phyloP scores from a whole-genome alignment of 257 asterid species.

The Misopates orontium region DNA sequence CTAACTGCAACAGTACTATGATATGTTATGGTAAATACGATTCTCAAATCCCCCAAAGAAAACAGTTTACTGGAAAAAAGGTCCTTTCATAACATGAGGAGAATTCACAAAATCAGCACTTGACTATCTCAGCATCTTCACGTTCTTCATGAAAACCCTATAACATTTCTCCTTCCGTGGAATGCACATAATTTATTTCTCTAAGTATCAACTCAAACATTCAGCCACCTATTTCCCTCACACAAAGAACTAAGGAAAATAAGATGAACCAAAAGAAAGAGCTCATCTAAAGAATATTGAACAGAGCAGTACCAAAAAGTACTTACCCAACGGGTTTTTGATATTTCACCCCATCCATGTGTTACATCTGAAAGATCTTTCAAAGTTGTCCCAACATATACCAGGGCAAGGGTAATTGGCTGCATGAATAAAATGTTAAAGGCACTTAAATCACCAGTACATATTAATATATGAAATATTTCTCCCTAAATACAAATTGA shows the following conservation, averaged over 20 bases:
- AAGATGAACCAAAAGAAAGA: not conserved
- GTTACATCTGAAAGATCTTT: constrained; percentile 98
- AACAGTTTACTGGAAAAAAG: too few species aligned
- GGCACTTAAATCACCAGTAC: not conserved
- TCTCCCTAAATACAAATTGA: not conserved
- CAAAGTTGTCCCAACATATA: constrained; percentile 92
- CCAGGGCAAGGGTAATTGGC: constrained; percentile 96
- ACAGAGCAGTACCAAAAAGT: not conserved
- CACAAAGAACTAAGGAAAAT: not conserved
- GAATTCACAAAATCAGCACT: too few species aligned
- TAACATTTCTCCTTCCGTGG: too few species aligned
- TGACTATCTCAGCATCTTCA: too few species aligned
- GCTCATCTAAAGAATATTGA: constrained; percentile 1
- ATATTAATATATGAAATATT: not conserved
- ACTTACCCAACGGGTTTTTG: constrained; percentile 90
- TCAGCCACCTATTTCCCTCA: not conserved
- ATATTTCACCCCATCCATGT: constrained; percentile 91
- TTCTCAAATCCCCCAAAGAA: too few species aligned
- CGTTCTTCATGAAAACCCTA: too few species aligned
- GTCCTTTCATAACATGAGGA: too few species aligned
- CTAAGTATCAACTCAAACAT: not conserved
- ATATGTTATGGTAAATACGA: too few species aligned
- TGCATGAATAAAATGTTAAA: constrained; percentile 38
- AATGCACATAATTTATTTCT: too few species aligned
- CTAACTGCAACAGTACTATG: too few species aligned